phyloP scores from a whole-genome alignment of 2,329 filamentous ascomycete species.

The Pseudocercospora macadamiae region DNA sequence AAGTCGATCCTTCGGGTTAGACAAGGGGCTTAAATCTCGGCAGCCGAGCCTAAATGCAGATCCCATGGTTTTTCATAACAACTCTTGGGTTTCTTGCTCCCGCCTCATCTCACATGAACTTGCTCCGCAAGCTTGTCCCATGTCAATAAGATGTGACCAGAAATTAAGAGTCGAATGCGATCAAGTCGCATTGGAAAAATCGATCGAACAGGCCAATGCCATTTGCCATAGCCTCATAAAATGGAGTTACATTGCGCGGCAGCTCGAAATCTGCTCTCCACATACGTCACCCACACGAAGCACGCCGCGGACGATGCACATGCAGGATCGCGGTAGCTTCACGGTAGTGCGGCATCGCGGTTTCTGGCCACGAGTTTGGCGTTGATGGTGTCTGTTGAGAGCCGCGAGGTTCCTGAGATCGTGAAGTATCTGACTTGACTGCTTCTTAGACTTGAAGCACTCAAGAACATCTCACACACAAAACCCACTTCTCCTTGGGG shows the following conservation, averaged over 20 bases:
- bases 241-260: background rate
- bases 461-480: background rate
- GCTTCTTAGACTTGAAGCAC: background rate
- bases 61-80: background rate
- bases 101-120: background rate
- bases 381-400: conserved; percentile 11
- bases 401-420: conserved; percentile 10
- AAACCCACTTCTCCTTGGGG: background rate
- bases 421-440: background rate
- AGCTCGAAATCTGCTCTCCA: conserved; percentile 8
- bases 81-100: background rate
- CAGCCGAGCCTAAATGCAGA: background rate
- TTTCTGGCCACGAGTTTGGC: background rate
- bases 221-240: background rate
- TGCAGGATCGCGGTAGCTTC: conserved; percentile 3
- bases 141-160: background rate
- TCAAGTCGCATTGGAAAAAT: no score
- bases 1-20: background rate
- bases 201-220: background rate
- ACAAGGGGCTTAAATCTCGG: conserved; percentile 7
- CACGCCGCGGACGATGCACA: conserved; percentile 2
- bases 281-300: conserved; percentile 4
- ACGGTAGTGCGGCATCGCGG: conserved; percentile 6
- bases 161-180: no score
- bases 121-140: background rate